Conservation (phyloP, 805 yeast species). For the Candida ponderosae region DNA sequence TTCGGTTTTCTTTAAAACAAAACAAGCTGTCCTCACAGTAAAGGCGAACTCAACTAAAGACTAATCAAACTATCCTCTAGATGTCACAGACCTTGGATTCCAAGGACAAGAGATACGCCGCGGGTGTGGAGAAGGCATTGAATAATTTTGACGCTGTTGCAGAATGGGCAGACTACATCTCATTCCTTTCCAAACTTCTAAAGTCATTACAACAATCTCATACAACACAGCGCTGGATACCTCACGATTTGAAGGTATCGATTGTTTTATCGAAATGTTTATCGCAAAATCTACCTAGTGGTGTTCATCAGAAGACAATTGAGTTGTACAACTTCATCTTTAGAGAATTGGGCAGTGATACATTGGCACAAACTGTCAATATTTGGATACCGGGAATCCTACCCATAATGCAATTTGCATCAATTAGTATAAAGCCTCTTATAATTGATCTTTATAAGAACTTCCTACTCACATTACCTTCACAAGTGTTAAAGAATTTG, state of each 20-base stretch:
- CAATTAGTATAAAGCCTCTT: slow-evolving; percentile 80
- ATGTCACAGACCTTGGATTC: slow-evolving; percentile 30
- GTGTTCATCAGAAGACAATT: slow-evolving; percentile 87
- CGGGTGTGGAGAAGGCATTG: slow-evolving; percentile 67
- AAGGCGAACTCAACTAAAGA: too few species aligned
- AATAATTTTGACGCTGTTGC: slow-evolving; percentile 70
- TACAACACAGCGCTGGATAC: slow-evolving; percentile 47
- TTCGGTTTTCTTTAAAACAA: too few species aligned
- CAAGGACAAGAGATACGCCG: slow-evolving; percentile 59
- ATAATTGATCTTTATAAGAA: slow-evolving; percentile 54
- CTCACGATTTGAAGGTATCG: slow-evolving; percentile 59
- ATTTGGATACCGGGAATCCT: slow-evolving; percentile 92
- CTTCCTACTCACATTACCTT: slow-evolving; percentile 45
- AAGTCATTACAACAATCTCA: slow-evolving; percentile 54
- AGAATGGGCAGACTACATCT: slow-evolving; percentile 98
- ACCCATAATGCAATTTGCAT: slow-evolving; percentile 82
- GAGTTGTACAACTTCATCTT: slow-evolving; percentile 71
- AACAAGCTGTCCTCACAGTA: too few species aligned
- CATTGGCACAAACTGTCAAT: slow-evolving; percentile 46
- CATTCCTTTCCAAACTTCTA: slow-evolving; percentile 72
- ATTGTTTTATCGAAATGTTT: slow-evolving; percentile 71
- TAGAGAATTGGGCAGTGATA: slow-evolving; percentile 46
- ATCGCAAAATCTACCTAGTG: slow-evolving; percentile 80
- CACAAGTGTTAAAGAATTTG: slow-evolving; percentile 40
- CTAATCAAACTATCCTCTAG: not conserved